Evolutionary conservation across 805 yeast species (phyloP), one percentile per base, ranked within the genome.

Genomic region (Zygotorulaspora chibaensis): DNA sequence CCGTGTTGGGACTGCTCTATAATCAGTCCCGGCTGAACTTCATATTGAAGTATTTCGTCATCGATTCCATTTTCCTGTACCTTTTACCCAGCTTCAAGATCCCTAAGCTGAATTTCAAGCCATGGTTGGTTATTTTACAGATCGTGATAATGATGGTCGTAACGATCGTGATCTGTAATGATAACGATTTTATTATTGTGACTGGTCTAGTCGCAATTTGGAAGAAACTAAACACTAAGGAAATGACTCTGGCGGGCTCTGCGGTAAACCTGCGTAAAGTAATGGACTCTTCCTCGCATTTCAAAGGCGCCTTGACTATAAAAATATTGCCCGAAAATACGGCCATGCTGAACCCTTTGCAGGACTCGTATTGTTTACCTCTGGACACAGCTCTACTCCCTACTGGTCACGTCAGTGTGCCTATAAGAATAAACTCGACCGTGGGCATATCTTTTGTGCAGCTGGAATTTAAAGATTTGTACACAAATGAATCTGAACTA

Each of bases 271-370:
- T 54, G 20, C 57, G 54, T 15, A 47, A 53, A 30, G 38, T 51
- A 35, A 11, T 61, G 42, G 56, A 68, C 50, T 50, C 63, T 13
- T 53, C 69, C 40, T 43, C 55, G 40, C 95, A 89, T 63, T 84
- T 90, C 62, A 84, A 79, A 57, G 99, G 99, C 36, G 81, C 80
- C 35, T 86, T 87, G 58, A 85, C 90, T 0, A 83, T 93, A 50
- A 85, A 90, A 58, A 85, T 86, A 50, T 70, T 93, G 29, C 98
- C 99, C 0, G 97, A 91, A 65, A 84, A 95, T 36, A 83, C 95
- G 0, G 96, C 95, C 3, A 72, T 74, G 57, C 68, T 93, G 55
- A 88, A 90, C 52, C 96, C 96, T 2, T 77, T 80, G 55, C 77
- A 73, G 40, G 80, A 77, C 25, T 72, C 78, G 3, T 76, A 75